A percentile compares a stretch with the other conserved stretches of the same genome.
These are phyloP conservation scores for Trichocladium antarcticum DNA, from an alignment of 495 filamentous ascomycete species.

Conservation along the genomic window DNA sequence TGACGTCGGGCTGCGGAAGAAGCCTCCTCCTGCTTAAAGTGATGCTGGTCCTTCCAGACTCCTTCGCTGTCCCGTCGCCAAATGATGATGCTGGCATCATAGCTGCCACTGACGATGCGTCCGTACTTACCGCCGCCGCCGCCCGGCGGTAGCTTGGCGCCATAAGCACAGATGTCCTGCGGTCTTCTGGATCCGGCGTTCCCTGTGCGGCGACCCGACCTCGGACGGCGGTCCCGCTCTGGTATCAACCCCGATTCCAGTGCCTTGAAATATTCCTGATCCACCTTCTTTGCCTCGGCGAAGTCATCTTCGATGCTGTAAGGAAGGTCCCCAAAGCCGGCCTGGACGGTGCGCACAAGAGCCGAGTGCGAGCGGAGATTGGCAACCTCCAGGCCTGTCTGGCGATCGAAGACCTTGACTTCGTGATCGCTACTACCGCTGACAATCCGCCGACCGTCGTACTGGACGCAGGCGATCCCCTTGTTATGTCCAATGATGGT, in stretches of 20 bases:
- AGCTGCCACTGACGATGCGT: constrained; percentile 87
- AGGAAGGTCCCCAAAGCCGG: constrained; percentile 80
- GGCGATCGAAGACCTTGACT: constrained; percentile 84
- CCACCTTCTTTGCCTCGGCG: constrained; percentile 59
- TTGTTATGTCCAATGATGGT: constrained; percentile 82
- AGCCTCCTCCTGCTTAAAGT: constrained; percentile 57
- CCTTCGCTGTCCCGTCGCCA: constrained; percentile 80
- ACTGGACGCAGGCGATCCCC: constrained; percentile 95
- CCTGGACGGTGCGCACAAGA: constrained; percentile 89
- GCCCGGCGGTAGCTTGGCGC: constrained; percentile 75
- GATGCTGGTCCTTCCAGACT: constrained; percentile 62
- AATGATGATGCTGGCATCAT: constrained; percentile 89
- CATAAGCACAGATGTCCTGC: constrained; percentile 62
- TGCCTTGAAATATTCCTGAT: constrained; percentile 60
- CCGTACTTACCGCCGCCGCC: constrained; percentile 78
- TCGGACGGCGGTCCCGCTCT: constrained; percentile 15
- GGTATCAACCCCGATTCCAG: constrained; percentile 47
- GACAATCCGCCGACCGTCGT: constrained; percentile 91
- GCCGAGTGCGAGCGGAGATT: constrained; percentile 68
- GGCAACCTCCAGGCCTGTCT: constrained; percentile 75
- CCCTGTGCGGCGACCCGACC: constrained; percentile 37
- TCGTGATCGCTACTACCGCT: constrained; percentile 92
- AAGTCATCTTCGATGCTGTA: constrained; percentile 61
- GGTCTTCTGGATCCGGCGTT: constrained; percentile 70
- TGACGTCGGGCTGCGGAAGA: constrained; percentile 30